Percentiles rank a stretch among this genome's conserved stretches.
These are phyloP conservation scores for Globisporangium cylindrosporum DNA, from an alignment of 352 stramenopile species.

Conservation along the genomic window DNA sequence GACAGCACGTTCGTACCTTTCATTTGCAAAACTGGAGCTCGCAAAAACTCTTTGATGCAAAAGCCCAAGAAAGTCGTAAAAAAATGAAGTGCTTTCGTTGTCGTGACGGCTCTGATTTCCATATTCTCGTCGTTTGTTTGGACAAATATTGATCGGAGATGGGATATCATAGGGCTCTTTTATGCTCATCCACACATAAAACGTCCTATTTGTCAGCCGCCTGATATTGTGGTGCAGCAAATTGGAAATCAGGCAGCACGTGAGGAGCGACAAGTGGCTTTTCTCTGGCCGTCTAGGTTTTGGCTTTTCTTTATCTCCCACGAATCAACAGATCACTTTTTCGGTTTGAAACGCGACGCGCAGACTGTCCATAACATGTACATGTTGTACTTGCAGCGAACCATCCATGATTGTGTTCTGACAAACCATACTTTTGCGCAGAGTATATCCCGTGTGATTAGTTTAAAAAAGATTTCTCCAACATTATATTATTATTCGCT, in stretches of 20 bases:
- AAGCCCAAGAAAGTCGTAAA: background rate
- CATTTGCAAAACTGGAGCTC: background rate
- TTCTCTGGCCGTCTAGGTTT: background rate
- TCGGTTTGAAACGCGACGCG: background rate
- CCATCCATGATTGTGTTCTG: too few species aligned
- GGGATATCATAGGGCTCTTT: slow-evolving; percentile 5
- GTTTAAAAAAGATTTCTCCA: too few species aligned
- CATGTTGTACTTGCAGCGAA: too few species aligned
- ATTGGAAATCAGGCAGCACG: slow-evolving; percentile 2
- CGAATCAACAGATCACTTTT: slow-evolving; percentile 1
- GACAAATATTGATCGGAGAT: slow-evolving; percentile 8
- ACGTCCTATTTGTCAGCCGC: slow-evolving; percentile 2
- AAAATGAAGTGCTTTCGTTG: background rate
- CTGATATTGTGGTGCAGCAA: slow-evolving; percentile 10
- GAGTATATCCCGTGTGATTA: too few species aligned
- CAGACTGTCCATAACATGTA: background rate
- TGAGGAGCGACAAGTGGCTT: background rate
- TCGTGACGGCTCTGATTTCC: background rate
- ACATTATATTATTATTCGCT: too few species aligned
- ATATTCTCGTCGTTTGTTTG: background rate
- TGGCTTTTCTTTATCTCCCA: background rate
- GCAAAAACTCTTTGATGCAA: background rate
- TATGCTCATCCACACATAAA: background rate
- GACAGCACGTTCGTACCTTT: too few species aligned
- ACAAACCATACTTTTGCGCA: too few species aligned